A percentile compares a stretch with the other conserved stretches of the same genome.
Conservation (phyloP, 2,329 filamentous ascomycete genomes). For the Ciborinia camelliae region DNA sequence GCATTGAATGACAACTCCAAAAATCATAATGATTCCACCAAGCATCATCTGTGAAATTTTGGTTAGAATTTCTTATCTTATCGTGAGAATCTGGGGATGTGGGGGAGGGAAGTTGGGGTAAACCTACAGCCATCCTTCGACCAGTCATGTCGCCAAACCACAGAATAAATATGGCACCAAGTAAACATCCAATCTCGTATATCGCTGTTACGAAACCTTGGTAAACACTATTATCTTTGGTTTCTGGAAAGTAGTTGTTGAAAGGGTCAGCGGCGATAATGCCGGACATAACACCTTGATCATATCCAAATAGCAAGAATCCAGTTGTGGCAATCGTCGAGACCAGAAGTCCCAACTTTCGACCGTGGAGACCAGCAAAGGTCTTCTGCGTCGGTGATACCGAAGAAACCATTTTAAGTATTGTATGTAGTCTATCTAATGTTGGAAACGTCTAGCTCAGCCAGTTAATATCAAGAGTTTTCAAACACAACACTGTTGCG, state of each 20-base stretch:
- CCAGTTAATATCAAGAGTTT: conserved; percentile 13
- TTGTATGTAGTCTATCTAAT: not conserved
- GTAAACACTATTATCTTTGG: conserved; percentile 45
- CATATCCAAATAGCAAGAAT: conserved; percentile 85
- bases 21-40: conserved; percentile 55
- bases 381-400: conserved; percentile 19
- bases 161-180: conserved; percentile 47
- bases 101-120: conserved; percentile 1
- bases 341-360: conserved; percentile 64
- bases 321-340: conserved; percentile 69
- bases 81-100: conserved; percentile 36
- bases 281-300: conserved; percentile 83
- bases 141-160: conserved; percentile 54
- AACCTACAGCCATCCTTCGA: conserved; percentile 53
- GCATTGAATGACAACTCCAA: conserved; percentile 50
- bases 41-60: conserved; percentile 45
- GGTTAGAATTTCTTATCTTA: conserved; percentile 40
- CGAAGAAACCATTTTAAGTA: conserved; percentile 8
- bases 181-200: conserved; percentile 55
- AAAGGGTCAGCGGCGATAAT: conserved; percentile 66
- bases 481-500: conserved; percentile 17
- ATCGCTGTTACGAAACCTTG: conserved; percentile 53
- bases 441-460: conserved; percentile 7
- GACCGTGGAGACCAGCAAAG: conserved; percentile 61
- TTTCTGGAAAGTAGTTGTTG: conserved; percentile 76